These are phyloP conservation scores for Ceratocystis destructans DNA, from an alignment of 2,329 filamentous ascomycete genomes.

Conservation along the genomic window DNA sequence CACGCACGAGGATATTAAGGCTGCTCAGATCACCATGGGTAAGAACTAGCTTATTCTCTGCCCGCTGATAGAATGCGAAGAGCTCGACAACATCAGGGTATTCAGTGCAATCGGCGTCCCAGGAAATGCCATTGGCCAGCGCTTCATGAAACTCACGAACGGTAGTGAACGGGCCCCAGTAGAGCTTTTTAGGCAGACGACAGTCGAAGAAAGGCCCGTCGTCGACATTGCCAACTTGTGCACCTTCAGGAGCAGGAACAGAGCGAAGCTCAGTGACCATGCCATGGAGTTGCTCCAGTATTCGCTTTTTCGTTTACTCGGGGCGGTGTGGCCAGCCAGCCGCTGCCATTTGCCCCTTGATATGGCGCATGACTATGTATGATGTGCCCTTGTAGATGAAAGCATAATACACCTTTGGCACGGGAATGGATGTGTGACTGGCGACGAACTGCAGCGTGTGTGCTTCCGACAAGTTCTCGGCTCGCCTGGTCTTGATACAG, in stretches of 20 bases:
- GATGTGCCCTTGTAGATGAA: background rate
- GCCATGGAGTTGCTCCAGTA: background rate
- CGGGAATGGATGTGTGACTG: background rate
- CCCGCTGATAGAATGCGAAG: background rate
- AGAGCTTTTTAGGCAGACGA: background rate
- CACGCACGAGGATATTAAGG: background rate
- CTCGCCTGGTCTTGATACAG: background rate
- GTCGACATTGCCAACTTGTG: background rate
- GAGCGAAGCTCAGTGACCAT: background rate
- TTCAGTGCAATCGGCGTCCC: background rate
- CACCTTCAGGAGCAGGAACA: background rate
- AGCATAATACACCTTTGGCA: background rate
- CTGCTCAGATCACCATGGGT: background rate
- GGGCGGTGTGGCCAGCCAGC: background rate
- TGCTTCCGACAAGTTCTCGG: background rate
- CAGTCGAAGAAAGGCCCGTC: background rate
- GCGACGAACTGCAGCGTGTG: background rate
- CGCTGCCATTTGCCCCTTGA: background rate
- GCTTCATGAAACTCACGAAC: background rate
- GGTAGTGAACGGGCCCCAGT: background rate
- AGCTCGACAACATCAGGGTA: background rate
- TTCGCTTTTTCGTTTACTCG: background rate
- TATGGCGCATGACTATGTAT: background rate
- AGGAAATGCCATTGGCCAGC: background rate
- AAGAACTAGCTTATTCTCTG: background rate